These are phyloP conservation scores for Medicago truncatula DNA, from an alignment of 306 rosid species.

Conservation along the genomic window DNA sequence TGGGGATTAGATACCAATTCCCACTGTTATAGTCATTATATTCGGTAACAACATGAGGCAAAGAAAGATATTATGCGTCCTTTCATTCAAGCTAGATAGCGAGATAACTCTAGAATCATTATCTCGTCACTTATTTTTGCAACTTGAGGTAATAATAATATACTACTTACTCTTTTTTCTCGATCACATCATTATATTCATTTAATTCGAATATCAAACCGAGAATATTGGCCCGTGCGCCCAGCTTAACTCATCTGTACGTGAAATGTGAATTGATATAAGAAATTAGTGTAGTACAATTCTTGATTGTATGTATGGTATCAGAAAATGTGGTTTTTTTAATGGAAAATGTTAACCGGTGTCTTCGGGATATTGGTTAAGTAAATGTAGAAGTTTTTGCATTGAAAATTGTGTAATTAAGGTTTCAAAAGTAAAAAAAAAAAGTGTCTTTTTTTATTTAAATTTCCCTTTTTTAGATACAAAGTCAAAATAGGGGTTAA, in stretches of 20 bases:
- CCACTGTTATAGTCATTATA: slow-evolving; percentile 45
- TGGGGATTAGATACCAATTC: slow-evolving; percentile 75
- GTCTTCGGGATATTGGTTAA: no score
- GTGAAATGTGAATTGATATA: neutral
- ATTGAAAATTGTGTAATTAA: no score
- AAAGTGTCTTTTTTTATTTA: no score
- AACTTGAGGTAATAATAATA: slow-evolving; percentile 51
- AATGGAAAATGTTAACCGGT: no score
- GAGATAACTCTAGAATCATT: slow-evolving; percentile 33
- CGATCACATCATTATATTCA: slow-evolving; percentile 25
- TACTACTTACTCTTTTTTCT: neutral
- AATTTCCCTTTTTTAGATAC: no score
- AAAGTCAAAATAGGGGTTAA: no score
- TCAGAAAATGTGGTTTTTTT: no score
- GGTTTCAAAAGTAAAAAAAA: no score
- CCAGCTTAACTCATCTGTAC: neutral
- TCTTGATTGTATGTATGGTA: neutral
- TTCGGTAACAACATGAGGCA: slow-evolving; percentile 51
- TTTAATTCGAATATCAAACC: slow-evolving; percentile 6
- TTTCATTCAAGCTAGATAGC: slow-evolving; percentile 19
- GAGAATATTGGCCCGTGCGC: neutral
- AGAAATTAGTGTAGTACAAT: neutral
- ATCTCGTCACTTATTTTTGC: slow-evolving; percentile 41
- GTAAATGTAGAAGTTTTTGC: no score
- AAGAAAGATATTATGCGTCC: slow-evolving; percentile 51